These are phyloP conservation scores for Monilinia fructicola DNA, from an alignment of 2,329 filamentous ascomycete species.

Conservation along the genomic window DNA sequence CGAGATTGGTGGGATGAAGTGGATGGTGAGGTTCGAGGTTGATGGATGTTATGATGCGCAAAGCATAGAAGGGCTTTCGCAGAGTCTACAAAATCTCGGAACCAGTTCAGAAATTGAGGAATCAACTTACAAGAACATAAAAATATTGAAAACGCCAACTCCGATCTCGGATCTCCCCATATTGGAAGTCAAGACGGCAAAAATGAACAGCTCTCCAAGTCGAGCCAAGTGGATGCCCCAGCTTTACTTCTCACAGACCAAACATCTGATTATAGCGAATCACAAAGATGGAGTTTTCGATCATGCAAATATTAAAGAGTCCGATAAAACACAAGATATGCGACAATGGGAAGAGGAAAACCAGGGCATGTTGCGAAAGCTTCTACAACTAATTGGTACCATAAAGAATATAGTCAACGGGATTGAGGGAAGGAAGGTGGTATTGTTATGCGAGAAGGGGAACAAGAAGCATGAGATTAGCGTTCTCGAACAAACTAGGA, in stretches of 20 bases:
- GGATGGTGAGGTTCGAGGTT: slow-evolving; percentile 38
- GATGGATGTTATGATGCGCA: slow-evolving; percentile 34
- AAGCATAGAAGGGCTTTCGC: background rate
- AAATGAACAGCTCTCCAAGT: background rate
- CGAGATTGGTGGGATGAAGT: slow-evolving; percentile 34
- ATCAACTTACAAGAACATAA: slow-evolving; percentile 18
- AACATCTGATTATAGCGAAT: slow-evolving; percentile 28
- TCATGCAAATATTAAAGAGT: slow-evolving; percentile 20
- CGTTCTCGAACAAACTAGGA: background rate
- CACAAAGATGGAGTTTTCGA: slow-evolving; percentile 30
- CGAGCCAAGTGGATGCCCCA: slow-evolving; percentile 29
- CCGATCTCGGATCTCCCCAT: slow-evolving; percentile 26
- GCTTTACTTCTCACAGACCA: slow-evolving; percentile 35
- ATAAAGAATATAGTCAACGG: slow-evolving; percentile 27
- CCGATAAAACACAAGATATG: slow-evolving; percentile 11
- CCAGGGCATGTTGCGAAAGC: slow-evolving; percentile 20
- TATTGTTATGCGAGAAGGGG: slow-evolving; percentile 20
- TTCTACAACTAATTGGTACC: slow-evolving; percentile 28
- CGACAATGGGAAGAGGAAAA: slow-evolving; percentile 24
- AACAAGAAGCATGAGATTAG: slow-evolving; percentile 1
- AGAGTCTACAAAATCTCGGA: background rate
- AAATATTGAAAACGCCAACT: slow-evolving; percentile 25
- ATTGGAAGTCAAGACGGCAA: slow-evolving; percentile 33
- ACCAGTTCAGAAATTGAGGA: background rate
- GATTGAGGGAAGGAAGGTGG: slow-evolving; percentile 27